Evolutionary conservation across 441 rosid genomes (phyloP).

Genomic region (Erysimum pusillum): DNA sequence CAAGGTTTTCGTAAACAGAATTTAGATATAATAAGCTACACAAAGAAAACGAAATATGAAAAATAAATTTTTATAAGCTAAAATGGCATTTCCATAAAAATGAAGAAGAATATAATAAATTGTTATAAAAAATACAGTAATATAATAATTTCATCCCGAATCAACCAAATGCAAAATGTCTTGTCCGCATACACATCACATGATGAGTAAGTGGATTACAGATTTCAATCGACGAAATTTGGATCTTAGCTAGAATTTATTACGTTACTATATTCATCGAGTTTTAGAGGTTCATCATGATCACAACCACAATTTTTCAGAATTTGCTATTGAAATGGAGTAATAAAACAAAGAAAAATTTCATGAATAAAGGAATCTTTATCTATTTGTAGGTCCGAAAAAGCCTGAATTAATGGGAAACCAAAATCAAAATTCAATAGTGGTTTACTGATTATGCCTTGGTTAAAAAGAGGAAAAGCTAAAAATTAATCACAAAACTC

Average conservation of each 20-base stretch:
- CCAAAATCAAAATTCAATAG: slow-evolving; percentile 2
- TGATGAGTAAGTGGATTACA: slow-evolving; percentile 47
- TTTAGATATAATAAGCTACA: background rate
- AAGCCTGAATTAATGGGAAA: slow-evolving; percentile 46
- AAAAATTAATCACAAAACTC: slow-evolving; percentile 39
- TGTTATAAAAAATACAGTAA: background rate
- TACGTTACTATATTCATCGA: slow-evolving; percentile 24
- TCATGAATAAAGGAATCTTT: slow-evolving; percentile 12
- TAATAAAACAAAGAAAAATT: slow-evolving; percentile 25
- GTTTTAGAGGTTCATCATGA: slow-evolving; percentile 6
- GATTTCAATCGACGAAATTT: slow-evolving; percentile 31
- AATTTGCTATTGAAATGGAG: slow-evolving; percentile 13
- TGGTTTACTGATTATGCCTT: slow-evolving; percentile 40
- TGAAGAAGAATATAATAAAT: slow-evolving; percentile 18
- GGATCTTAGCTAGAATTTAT: slow-evolving; percentile 39
- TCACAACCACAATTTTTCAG: slow-evolving; percentile 34
- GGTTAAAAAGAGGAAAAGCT: slow-evolving; percentile 29
- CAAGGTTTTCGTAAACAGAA: background rate
- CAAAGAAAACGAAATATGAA: background rate
- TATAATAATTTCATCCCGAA: slow-evolving; percentile 22
- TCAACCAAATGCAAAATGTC: slow-evolving; percentile 40
- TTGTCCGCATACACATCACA: slow-evolving; percentile 43
- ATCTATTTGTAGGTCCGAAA: slow-evolving; percentile 34
- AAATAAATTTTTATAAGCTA: too few relatives aligned
- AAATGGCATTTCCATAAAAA: background rate